Base-by-base conservation (phyloP, 192 early-diverging fungal species). In the Mortierella alpina region DNA sequence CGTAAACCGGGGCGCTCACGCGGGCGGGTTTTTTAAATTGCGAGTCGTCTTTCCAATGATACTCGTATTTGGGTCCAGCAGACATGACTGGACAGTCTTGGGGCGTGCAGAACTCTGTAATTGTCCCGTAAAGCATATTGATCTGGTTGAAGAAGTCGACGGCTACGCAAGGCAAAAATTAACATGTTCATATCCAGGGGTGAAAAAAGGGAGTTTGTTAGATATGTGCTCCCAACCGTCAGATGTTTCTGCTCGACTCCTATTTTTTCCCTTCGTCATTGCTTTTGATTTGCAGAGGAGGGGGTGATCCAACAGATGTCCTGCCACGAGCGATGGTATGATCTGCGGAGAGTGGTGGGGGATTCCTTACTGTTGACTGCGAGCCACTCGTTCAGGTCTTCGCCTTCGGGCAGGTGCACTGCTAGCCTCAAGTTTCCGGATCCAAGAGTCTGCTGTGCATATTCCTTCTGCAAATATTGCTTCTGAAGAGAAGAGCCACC, bases 101-200 rank as follows among this genome's bases (percentile, higher is more conserved):
- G 41, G 94, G 91, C 0, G 97, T 98, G 83, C 97, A 97, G 81
- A 94, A 95, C 79, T 92, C 91, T 45, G 91, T 89, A 44, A 95
- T 90, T 10, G 93, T 90, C 62, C 93, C 95, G 80, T 95, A 98
- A 10, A 98, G 84, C 91, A 98, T 91, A 84, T 97, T 97, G 64
- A 96, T 91, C 83, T 98, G 97, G 87, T 97, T 96, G 84, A 94
- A 97, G 82, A 98, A 98, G 83, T 98, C 97, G 11, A 95, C 94
- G 4, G 93, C 87, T 87, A 72, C 20, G 50, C 42, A 62, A 46
- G 23, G 12, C 17, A 48, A 40, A 55, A 42, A 10, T 62, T 45
- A 12, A 15, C 39, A 23, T 59, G 45, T 57, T 48, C 41, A 63
- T 9, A 17, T 3, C 22, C 61, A 69, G 39, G 58, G 18, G 12